Base-by-base conservation (phyloP, 1,284 basidiomycete species). In the Ustilago curta region DNA sequence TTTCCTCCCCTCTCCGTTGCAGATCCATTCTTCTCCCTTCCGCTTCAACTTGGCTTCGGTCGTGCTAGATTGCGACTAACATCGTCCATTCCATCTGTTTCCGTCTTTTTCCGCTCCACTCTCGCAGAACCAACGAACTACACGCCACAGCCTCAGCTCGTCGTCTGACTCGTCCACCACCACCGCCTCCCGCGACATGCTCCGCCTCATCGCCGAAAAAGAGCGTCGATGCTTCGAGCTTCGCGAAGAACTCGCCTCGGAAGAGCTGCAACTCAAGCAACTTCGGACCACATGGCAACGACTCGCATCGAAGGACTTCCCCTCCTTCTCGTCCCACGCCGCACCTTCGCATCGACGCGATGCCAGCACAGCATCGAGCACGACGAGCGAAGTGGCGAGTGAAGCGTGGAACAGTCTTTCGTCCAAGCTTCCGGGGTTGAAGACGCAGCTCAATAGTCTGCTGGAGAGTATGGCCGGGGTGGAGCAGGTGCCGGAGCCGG, bases 141-240 rank as follows among this genome's bases (percentile, higher is more conserved):
- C 61, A 5, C 54, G 53, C 1, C 54, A 49, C 29, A 56, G 61
- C 49, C 42, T 49, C 37, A 40, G 32, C 39, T 52, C 54, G 18
- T 19, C 39, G 37, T 19, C 39, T 25, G 55, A 56, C n/a, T 45
- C 35, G 0, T 14, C 35, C 35, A 37, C 12, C 35, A 37, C 12
- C 35, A 37, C 53, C 31, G 6, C 42, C 45, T 48, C 59, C 6
- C 40, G 47, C 25, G 81, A 84, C 35, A 59, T 85, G 6, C 60
- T 85, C 9, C 79, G 71, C 42, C 74, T 79, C 37, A 85, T 85
- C 18, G 84, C 84, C 16, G 83, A 82, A 64, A 84, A 85, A 63
- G 84, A 85, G 68, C 69, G 84, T 14, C 80, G 80, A 27, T 84
- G 83, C 32, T 70, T 85, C 51, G 84, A 85, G 32, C 60, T 85